phyloP scores from a whole-genome alignment of 2,329 filamentous ascomycete genomes.

The Fusarium continuum region DNA sequence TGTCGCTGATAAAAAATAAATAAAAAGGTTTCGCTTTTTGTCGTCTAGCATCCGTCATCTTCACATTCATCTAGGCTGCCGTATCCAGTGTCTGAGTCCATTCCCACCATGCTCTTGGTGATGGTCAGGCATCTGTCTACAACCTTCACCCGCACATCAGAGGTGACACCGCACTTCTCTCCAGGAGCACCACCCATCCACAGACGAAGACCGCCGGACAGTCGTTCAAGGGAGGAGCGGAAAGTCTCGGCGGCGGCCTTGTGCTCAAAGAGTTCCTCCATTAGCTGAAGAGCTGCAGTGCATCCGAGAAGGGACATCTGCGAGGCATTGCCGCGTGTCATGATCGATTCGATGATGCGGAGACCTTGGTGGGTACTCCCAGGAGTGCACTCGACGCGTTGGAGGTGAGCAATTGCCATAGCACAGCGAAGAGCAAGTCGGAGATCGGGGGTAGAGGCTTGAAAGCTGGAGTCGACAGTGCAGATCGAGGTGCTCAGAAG shows the following conservation, averaged over 20 bases:
- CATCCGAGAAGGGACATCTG: constrained; percentile 67
- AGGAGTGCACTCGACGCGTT: constrained; percentile 51
- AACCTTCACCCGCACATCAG: constrained; percentile 61
- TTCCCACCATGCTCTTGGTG: constrained; percentile 66
- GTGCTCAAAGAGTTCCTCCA: constrained; percentile 62
- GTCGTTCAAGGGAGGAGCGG: constrained; percentile 60
- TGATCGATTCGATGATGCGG: constrained; percentile 60
- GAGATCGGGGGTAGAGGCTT: constrained; percentile 59
- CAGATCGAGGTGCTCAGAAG: constrained; percentile 46
- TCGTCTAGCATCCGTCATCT: constrained; percentile 43
- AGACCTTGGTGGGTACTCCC: constrained; percentile 54
- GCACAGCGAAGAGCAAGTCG: constrained; percentile 67
- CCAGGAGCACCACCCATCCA: constrained; percentile 67
- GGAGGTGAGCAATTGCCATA: constrained; percentile 68
- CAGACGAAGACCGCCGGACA: constrained; percentile 66
- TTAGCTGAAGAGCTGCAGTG: constrained; percentile 66
- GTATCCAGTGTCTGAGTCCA: constrained; percentile 69
- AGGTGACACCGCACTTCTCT: constrained; percentile 60
- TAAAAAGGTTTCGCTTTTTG: constrained; percentile 2
- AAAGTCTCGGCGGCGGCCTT: constrained; percentile 58
- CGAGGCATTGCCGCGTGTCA: constrained; percentile 52
- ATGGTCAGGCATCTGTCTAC: constrained; percentile 65
- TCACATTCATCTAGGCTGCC: constrained; percentile 65
- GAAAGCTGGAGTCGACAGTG: constrained; percentile 57
- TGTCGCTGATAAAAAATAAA: constrained; percentile 12